A percentile compares a stretch with the other conserved stretches of the same genome.
Evolutionary conservation across 1,284 basidiomycete species (phyloP).

Genomic region (Pseudozyma pruni): DNA sequence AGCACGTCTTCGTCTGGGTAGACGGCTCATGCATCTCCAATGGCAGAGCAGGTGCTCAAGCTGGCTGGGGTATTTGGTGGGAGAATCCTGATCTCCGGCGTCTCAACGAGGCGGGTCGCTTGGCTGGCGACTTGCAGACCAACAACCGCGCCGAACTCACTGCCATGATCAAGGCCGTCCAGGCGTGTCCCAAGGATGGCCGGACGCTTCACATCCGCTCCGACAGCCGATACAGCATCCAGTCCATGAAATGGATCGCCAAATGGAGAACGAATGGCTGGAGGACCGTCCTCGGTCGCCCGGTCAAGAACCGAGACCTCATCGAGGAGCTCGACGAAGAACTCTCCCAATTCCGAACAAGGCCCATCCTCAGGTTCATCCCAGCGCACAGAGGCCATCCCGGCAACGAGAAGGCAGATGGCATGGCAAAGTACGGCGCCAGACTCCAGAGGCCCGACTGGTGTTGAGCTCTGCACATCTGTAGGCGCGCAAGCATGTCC

Average conservation of each 20-base stretch:
- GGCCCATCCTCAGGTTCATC: constrained; percentile 73
- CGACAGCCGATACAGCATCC: constrained; percentile 60
- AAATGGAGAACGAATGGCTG: constrained; percentile 75
- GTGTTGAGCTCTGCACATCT: too few species aligned
- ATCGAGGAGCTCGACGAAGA: constrained; percentile 73
- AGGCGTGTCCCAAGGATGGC: constrained; percentile 73
- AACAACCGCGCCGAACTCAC: constrained; percentile 88
- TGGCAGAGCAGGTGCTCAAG: constrained; percentile 69
- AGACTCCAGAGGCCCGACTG: too few species aligned
- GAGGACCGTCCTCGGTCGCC: constrained; percentile 70
- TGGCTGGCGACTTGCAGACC: constrained; percentile 80
- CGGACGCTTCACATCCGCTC: constrained; percentile 75
- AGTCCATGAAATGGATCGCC: constrained; percentile 75
- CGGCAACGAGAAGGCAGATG: constrained; percentile 83
- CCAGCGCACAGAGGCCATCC: constrained; percentile 76
- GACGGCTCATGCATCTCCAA: constrained; percentile 85
- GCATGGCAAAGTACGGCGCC: constrained; percentile 3
- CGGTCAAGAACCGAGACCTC: constrained; percentile 76
- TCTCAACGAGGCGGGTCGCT: constrained; percentile 80
- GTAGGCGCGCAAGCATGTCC: too few species aligned
- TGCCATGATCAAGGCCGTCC: constrained; percentile 79
- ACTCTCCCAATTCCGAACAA: constrained; percentile 8
- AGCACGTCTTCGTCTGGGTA: constrained; percentile 73
- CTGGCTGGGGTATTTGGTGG: constrained; percentile 63
- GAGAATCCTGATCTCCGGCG: constrained; percentile 15